Evolutionary conservation across 768 basidiomycete species (phyloP).

Genomic region (Dacryopinax spathularia): DNA sequence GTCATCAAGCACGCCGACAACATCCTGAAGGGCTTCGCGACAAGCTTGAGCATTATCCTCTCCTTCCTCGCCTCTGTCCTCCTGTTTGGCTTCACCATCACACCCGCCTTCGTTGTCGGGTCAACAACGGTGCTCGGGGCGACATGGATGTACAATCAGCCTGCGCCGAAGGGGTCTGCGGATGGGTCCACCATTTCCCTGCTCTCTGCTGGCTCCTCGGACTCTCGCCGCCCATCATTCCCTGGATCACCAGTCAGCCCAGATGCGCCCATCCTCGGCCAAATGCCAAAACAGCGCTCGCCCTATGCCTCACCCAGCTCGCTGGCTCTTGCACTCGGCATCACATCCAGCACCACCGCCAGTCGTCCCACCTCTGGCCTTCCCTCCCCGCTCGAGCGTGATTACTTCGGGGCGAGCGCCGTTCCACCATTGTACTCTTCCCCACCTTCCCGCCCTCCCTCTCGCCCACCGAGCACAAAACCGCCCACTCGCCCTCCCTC

Average conservation of each 20-base stretch:
- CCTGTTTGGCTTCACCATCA: constrained; percentile 80
- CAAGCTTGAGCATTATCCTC: constrained; percentile 83
- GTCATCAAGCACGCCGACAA: constrained; percentile 93
- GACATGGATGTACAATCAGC: constrained; percentile 87
- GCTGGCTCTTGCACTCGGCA: background rate
- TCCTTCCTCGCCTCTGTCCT: constrained; percentile 86
- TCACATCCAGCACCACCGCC: constrained; percentile 2
- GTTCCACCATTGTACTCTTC: background rate
- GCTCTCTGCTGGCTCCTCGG: background rate
- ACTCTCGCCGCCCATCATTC: constrained; percentile 46
- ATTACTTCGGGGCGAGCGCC: background rate
- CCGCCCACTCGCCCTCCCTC: background rate
- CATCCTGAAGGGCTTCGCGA: constrained; percentile 88
- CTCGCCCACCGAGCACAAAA: background rate
- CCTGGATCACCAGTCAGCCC: constrained; percentile 34
- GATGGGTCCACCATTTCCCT: background rate
- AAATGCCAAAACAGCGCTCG: constrained; percentile 28
- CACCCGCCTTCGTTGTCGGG: constrained; percentile 72
- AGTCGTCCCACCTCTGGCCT: constrained; percentile 1
- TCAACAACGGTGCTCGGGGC: constrained; percentile 70
- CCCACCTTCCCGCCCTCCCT: background rate
- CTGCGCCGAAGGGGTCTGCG: constrained; percentile 16
- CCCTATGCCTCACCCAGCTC: constrained; percentile 1
- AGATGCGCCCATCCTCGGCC: constrained; percentile 46
- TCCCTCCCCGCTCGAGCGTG: constrained; percentile 1